Base-by-base conservation (phyloP, 140 eudicot species). In the Anethum foeniculum region DNA sequence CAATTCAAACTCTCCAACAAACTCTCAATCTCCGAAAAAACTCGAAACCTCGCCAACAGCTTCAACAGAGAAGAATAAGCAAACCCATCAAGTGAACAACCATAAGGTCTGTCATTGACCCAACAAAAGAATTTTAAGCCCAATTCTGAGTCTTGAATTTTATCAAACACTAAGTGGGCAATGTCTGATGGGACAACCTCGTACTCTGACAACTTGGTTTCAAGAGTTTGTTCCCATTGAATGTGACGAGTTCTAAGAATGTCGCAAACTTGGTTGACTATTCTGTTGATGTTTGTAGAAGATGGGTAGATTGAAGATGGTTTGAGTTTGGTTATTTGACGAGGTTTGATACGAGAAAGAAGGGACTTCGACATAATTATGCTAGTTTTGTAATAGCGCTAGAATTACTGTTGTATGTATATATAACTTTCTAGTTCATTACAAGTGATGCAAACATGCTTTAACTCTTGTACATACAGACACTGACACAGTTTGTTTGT, bases 131-230 rank as follows among this genome's bases (percentile, higher is more conserved):
- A 90, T 28, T 84, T 86, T 2, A 90, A 74, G 25, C 88, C 96
- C 54, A 89, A 81, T 4, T 78, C 85, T 16, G 62, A 85, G 83
- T 89, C 85, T 10, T 56, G 88, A 85, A 88, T 89, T 88, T 89
- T 86, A 78, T 95, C 97, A 79, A 95, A 89, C 91, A 95, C 93
- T 3, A 84, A 83, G 85, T 90, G 97, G 72, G 97, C 97, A 87
- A 95, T 84, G 10, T 95, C 97, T 12, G 97, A 89, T 9, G 93
- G 92, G 75, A 86, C 91, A 49, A 88, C 85, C 48, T 90, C 54
- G 49, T 87, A 85, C 39, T 85, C 81, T 0, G 93, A 88, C 46
- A 92, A 80, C 0, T 82, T 87, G 83, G 88, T 86, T 84, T 90
- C 90, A 34, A 95, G 88, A 2, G 90, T 79, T 71, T 87, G 79